Evolutionary conservation across 108 stramenopile genomes (phyloP), one percentile per base, ranked within the genome.

Genomic region (Stephanodiscus triporus): DNA sequence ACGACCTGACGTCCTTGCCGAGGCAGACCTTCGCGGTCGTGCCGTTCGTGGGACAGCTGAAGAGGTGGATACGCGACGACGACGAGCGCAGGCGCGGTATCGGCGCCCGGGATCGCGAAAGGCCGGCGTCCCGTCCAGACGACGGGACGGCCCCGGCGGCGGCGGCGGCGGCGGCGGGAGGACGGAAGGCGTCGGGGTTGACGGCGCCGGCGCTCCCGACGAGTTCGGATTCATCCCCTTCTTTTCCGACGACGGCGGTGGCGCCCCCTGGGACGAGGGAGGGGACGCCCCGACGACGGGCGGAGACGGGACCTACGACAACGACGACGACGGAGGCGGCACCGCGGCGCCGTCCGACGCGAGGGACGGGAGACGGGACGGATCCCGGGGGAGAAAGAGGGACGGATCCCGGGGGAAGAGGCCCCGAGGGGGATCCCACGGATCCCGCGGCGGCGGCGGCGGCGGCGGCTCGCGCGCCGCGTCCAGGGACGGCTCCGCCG

Each of bases 211-310:
- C 10, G 9, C 14, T 13, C 0, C 43, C 4, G 82, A 83, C 54
- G 86, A 70, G 16, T 19, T 56, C n/a, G 78, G 59, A 30, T 72
- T 95, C 49, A 79, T 68, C 24, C 93, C 93, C 6, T 95, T 95
- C 66, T 95, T 92, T 48, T 89, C 88, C 10, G 57, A 86, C 63
- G 86, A 86, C 34, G 93, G 93, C 34, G 93, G 93, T n/a, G 83
- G 63, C 9, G 86, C 91, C 42, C 91, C 91, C 0, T 95, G 94
- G 94, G 94, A 91, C 53, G 87, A 91, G 27, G 30, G 11, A 0
- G 8, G 11, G 55, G 27, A 56, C 10, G 55, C 8, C 20, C 7
- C 53, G 56, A 30, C 27, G 56, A 34, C 11, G 24, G 53, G 23
- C 26, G 24, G 24, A 6, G 20, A 9, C 8, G 19, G 6, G 51